Evolutionary conservation across 208 protist genomes (phyloP), one percentile per base, ranked within the genome.

Genomic region (Leishmania major): DNA sequence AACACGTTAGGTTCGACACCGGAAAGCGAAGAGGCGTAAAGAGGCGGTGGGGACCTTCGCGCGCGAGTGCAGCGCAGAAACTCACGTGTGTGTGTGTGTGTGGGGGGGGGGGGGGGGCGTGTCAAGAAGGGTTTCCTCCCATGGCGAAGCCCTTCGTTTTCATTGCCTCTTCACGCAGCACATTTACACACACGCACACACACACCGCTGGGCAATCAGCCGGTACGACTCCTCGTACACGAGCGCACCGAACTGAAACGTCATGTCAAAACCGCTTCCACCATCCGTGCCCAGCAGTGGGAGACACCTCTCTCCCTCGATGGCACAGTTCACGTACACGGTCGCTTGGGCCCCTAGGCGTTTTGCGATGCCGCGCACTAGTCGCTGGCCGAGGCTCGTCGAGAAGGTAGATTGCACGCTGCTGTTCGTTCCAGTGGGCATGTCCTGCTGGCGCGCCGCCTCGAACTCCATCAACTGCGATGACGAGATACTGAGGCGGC

Each of bases 321-420:
- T 77, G 3, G 88, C 90, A 70, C 92, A 95, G 71, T 86, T 83
- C 19, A 91, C 92, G 71, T 90, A 92, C 19, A 94, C 86, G 0
- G 84, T 81, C 25, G 89, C 83, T 53, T 67, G 40, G 2, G 3
- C 57, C 0, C 69, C 49, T 1, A 70, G 72, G 0, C 13, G 51
- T 73, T 81, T 74, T 5, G 64, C 75, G 47, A 93, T 53, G 31
- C 84, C 85, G 28, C 83, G 84, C 22, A 86, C 85, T 3, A 96
- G 84, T 19, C 84, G 84, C 77, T 87, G 85, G 40, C 88, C 72
- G 40, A 95, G 89, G 72, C 83, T 85, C 55, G 80, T 79, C 28
- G 91, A 81, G 53, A 95, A 88, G 40, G 77, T 69, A 10, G 87
- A 80, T 75, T 90, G 86, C 25, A 84, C 81, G 49, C 62, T 86